Conservation (phyloP, 1,284 basidiomycete genomes). For the Tilletia horrida region DNA sequence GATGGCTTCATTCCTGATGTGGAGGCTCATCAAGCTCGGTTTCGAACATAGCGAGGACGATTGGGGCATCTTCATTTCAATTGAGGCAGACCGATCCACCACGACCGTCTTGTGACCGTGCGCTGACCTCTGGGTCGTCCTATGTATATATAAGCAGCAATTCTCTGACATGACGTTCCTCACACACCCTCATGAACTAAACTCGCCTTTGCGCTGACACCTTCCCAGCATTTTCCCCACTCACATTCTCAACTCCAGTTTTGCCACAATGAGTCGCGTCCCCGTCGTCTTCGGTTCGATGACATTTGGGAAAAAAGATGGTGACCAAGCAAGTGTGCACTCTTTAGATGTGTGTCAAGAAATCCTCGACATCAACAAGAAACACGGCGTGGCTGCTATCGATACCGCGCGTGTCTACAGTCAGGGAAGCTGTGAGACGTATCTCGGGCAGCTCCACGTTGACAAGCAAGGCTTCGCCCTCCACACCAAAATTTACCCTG, state of each 20-base stretch:
- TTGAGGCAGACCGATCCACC: not conserved
- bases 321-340: constrained; percentile 61
- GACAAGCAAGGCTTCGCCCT: constrained; percentile 32
- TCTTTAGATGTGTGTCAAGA: constrained; percentile 61
- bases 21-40: not conserved
- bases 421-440: constrained; percentile 31
- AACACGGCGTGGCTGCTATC: constrained; percentile 62
- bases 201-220: not conserved
- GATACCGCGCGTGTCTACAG: constrained; percentile 63
- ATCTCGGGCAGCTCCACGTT: constrained; percentile 30
- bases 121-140: not conserved
- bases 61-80: not conserved
- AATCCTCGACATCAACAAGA: constrained; percentile 63
- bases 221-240: not conserved
- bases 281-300: constrained; percentile 57
- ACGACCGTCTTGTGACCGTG: constrained; percentile 1
- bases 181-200: not conserved
- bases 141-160: not conserved
- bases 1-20: not conserved
- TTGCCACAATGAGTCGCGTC: constrained; percentile 17
- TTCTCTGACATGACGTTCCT: not conserved
- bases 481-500: constrained; percentile 55
- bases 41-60: constrained; percentile 2
- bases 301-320: constrained; percentile 58
- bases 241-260: not conserved